Conservation (phyloP, 1,139 yeast species). For the Yamadazyma diddensiae region DNA sequence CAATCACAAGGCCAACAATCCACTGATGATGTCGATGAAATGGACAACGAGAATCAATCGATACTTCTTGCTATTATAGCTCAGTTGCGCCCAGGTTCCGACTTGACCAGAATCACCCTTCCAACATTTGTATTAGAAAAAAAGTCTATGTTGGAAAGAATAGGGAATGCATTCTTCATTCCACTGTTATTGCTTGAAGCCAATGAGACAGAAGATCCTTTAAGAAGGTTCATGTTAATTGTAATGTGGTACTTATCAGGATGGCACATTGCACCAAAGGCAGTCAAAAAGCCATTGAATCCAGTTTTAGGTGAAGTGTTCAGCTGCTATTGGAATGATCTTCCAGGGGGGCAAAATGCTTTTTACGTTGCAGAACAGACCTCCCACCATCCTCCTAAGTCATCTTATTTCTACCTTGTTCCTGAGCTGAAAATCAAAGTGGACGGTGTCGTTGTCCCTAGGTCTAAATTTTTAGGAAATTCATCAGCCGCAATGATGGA, state of each 20-base stretch:
- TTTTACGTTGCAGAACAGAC: constrained; percentile 91
- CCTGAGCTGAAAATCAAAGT: constrained; percentile 81
- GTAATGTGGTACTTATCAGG: constrained; percentile 89
- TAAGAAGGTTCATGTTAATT: constrained; percentile 67
- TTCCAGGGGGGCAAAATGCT: constrained; percentile 63
- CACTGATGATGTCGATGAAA: constrained; percentile 71
- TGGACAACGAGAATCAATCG: constrained; percentile 85
- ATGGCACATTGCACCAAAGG: constrained; percentile 98
- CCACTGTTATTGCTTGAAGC: constrained; percentile 77
- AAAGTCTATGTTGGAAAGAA: constrained; percentile 93
- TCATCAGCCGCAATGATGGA: constrained; percentile 98
- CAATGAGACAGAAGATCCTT: constrained; percentile 52
- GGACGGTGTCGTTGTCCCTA: constrained; percentile 87
- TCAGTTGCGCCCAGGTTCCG: constrained; percentile 91
- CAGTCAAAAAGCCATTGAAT: constrained; percentile 93
- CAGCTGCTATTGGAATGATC: constrained; percentile 87
- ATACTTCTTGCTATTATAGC: constrained; percentile 83
- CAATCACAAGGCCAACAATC: neutral
- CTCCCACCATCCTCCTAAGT: constrained; percentile 97
- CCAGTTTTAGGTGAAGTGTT: constrained; percentile 93
- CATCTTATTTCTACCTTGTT: constrained; percentile 83
- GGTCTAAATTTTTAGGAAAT: constrained; percentile 85
- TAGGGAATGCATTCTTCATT: constrained; percentile 83
- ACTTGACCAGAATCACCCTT: constrained; percentile 81
- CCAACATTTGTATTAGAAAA: constrained; percentile 95